Percentiles rank a stretch among this genome's conserved stretches.
Evolutionary conservation across 2,329 filamentous ascomycete genomes (phyloP).

Genomic region (Phialocephala subalpina): DNA sequence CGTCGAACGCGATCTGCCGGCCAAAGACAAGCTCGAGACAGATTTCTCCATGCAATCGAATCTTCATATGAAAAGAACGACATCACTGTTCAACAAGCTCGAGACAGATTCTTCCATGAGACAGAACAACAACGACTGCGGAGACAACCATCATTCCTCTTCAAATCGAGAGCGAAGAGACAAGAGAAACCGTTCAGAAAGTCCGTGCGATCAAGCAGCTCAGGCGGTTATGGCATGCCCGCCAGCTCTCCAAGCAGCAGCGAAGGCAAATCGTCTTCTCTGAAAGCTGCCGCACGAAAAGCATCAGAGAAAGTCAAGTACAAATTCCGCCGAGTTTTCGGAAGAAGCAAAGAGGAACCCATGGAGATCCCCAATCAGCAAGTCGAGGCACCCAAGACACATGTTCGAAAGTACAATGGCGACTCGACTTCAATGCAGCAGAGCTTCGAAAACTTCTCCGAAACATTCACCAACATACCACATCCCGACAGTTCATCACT

Average conservation of each 20-base stretch:
- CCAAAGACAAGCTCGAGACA: conserved; percentile 46
- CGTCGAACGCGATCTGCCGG: conserved; percentile 34
- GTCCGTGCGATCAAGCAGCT: conserved; percentile 57
- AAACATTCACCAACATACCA: conserved; percentile 46
- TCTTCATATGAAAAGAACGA: conserved; percentile 43
- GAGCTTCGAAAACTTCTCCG: conserved; percentile 45
- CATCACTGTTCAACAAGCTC: conserved; percentile 47
- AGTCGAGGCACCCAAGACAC: conserved; percentile 51
- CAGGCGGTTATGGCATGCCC: conserved; percentile 46
- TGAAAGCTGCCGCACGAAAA: conserved; percentile 64
- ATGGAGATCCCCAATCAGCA: conserved; percentile 58
- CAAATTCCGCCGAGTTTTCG: conserved; percentile 67
- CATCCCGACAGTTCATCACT: conserved; percentile 54
- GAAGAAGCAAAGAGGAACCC: conserved; percentile 48
- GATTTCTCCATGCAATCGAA: conserved; percentile 43
- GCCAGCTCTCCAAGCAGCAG: conserved; percentile 35
- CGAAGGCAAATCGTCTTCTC: conserved; percentile 43
- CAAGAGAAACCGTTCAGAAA: conserved; percentile 51
- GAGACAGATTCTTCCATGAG: conserved; percentile 48
- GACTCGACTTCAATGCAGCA: conserved; percentile 41
- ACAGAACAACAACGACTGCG: conserved; percentile 47
- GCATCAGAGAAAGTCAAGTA: conserved; percentile 68
- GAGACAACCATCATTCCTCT: conserved; percentile 55
- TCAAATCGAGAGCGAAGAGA: conserved; percentile 47
- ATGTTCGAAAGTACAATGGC: conserved; percentile 38